A percentile compares a stretch with the other conserved stretches of the same genome.
These are phyloP conservation scores for Lichtheimia hyalospora DNA, from an alignment of 371 early-diverging fungal genomes.

Conservation along the genomic window DNA sequence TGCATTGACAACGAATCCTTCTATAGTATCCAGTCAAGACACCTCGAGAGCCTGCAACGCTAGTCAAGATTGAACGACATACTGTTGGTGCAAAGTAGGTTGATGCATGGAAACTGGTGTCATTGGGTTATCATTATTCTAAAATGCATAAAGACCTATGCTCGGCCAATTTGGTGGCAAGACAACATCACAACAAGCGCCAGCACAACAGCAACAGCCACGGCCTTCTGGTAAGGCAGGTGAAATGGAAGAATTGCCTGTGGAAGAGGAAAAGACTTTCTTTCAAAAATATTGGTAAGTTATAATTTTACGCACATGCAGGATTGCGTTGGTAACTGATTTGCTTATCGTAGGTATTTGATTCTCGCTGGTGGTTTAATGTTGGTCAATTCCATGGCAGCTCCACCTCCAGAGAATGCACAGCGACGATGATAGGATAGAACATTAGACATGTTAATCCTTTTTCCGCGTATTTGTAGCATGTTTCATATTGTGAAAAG, in stretches of 20 bases:
- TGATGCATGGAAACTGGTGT: neutral
- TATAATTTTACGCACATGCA: neutral
- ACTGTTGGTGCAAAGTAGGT: slow-evolving; percentile 18
- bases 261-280: slow-evolving; percentile 22
- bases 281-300: slow-evolving; percentile 28
- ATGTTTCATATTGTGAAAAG: too few species aligned
- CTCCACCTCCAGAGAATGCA: neutral
- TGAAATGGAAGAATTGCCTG: slow-evolving; percentile 10
- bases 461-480: too few species aligned
- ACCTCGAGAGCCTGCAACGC: neutral
- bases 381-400: slow-evolving; percentile 1
- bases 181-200: neutral
- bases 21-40: slow-evolving; percentile 2
- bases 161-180: slow-evolving; percentile 7
- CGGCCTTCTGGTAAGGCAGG: slow-evolving; percentile 1
- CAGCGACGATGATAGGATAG: slow-evolving; percentile 5
- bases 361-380: slow-evolving; percentile 4
- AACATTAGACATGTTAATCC: neutral
- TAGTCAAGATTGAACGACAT: slow-evolving; percentile 1
- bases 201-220: neutral
- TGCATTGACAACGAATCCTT: neutral
- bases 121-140: too few species aligned
- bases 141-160: slow-evolving; percentile 1
- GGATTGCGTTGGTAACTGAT: neutral
- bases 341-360: slow-evolving; percentile 1